Percentiles rank a stretch among this genome's conserved stretches.
phyloP scores from a whole-genome alignment of 2,329 filamentous ascomycete species.

The Nannizzia gypsea region DNA sequence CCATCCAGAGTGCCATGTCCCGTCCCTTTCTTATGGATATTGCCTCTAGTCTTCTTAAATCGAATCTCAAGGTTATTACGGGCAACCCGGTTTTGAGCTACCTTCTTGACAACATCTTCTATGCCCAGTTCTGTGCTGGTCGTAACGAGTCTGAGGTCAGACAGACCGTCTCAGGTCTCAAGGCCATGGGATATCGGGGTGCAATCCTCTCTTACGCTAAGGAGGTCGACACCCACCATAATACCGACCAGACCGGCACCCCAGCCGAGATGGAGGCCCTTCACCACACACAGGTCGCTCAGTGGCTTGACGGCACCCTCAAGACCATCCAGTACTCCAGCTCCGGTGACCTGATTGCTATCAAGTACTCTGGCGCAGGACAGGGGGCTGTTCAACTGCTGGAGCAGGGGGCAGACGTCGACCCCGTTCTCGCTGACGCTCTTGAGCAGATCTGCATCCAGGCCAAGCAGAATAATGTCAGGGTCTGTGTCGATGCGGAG shows the following conservation, averaged over 20 bases:
- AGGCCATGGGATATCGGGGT: conserved; percentile 40
- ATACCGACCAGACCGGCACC: conserved; percentile 22
- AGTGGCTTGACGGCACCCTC: conserved; percentile 44
- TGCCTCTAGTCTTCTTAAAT: conserved; percentile 12
- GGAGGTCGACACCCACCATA: conserved; percentile 42
- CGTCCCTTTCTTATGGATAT: conserved; percentile 13
- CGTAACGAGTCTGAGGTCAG: conserved; percentile 39
- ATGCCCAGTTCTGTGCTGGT: conserved; percentile 48
- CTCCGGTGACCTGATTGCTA: conserved; percentile 40
- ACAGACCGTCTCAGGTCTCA: conserved; percentile 36
- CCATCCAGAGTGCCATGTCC: conserved; percentile 14
- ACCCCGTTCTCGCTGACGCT: conserved; percentile 12
- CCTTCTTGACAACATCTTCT: conserved; percentile 32
- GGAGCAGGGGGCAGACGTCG: conserved; percentile 12
- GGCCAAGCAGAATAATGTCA: conserved; percentile 19
- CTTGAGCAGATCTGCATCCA: conserved; percentile 16
- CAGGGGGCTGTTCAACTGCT: conserved; percentile 13
- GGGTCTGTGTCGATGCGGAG: conserved; percentile 44
- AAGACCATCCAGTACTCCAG: conserved; percentile 43
- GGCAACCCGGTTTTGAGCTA: conserved; percentile 11
- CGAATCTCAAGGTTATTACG: conserved; percentile 12
- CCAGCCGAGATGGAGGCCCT: conserved; percentile 23
- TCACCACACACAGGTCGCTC: conserved; percentile 24
- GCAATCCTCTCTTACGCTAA: conserved; percentile 44
- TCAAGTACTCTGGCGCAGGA: conserved; percentile 65